phyloP scores from a whole-genome alignment of 1,139 yeast genomes.

The Pichia sp. region DNA sequence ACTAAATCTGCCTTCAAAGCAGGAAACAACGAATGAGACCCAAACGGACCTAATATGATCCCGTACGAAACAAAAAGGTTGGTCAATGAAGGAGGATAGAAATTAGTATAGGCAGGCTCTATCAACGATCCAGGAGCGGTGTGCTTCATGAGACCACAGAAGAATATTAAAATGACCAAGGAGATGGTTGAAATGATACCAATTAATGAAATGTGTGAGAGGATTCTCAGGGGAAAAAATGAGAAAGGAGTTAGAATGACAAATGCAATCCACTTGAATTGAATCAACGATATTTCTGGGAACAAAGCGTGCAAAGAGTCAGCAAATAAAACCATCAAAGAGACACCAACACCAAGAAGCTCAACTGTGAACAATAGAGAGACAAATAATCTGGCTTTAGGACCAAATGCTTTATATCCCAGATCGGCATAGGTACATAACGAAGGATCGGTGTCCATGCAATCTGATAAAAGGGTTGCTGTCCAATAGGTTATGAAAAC shows the following conservation, averaged over 20 bases:
- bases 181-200: constrained; percentile 42
- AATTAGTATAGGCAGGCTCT: constrained; percentile 32
- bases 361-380: constrained; percentile 64
- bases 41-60: constrained; percentile 54
- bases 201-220: constrained; percentile 39
- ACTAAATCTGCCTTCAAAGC: constrained; percentile 51
- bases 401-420: constrained; percentile 28
- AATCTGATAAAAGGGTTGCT: constrained; percentile 54
- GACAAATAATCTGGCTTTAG: constrained; percentile 51
- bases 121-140: constrained; percentile 42
- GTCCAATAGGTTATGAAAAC: constrained; percentile 63
- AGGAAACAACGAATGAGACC: constrained; percentile 57
- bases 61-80: constrained; percentile 45
- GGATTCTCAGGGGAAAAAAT: constrained; percentile 39
- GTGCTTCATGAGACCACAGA: constrained; percentile 36
- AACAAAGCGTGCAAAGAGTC: constrained; percentile 41
- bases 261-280: constrained; percentile 35
- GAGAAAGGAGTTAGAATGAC: constrained; percentile 35
- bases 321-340: constrained; percentile 46
- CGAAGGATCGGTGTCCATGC: constrained; percentile 79
- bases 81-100: constrained; percentile 36
- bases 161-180: constrained; percentile 31
- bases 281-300: constrained; percentile 27
- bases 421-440: constrained; percentile 84
- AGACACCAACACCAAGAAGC: constrained; percentile 48